These are phyloP conservation scores for Ceratorhiza oryzae-sativae DNA, from an alignment of 1,284 basidiomycete genomes.

Conservation along the genomic window DNA sequence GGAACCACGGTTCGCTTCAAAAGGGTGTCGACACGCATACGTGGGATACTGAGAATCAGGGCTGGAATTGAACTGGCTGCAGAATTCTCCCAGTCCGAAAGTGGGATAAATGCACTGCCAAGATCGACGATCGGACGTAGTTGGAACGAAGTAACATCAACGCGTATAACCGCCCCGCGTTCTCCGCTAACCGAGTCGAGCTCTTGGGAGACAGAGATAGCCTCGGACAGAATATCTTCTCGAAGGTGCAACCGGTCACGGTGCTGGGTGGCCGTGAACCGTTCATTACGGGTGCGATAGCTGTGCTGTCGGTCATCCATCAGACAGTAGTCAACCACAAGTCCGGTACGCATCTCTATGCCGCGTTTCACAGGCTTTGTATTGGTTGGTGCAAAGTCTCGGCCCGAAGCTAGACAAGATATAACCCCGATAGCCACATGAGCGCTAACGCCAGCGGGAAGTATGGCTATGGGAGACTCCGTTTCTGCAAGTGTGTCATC, in stretches of 20 bases:
- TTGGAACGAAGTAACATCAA: constrained; percentile 36
- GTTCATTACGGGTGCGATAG: constrained; percentile 53
- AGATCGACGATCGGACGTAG: constrained; percentile 42
- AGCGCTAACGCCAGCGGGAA: constrained; percentile 64
- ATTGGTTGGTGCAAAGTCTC: constrained; percentile 77
- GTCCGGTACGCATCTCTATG: constrained; percentile 65
- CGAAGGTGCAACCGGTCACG: constrained; percentile 63
- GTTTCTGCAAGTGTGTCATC: too few species aligned
- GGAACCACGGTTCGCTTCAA: constrained; percentile 23
- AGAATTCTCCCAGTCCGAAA: constrained; percentile 37
- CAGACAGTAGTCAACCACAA: constrained; percentile 68
- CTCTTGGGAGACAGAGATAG: constrained; percentile 48
- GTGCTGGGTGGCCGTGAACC: constrained; percentile 55
- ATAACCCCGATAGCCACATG: constrained; percentile 70
- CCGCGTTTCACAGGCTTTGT: constrained; percentile 73
- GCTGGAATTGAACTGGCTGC: constrained; percentile 21
- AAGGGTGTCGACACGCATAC: constrained; percentile 14
- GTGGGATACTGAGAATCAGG: constrained; percentile 18
- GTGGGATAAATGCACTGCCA: constrained; percentile 28
- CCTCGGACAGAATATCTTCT: constrained; percentile 55
- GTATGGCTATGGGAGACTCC: constrained; percentile 52
- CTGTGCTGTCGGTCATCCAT: constrained; percentile 58
- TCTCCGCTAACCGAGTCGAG: constrained; percentile 47
- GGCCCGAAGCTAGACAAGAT: constrained; percentile 72
- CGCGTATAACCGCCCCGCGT: constrained; percentile 48